phyloP scores from a whole-genome alignment of 805 yeast species.

The Pichia manshurica region DNA sequence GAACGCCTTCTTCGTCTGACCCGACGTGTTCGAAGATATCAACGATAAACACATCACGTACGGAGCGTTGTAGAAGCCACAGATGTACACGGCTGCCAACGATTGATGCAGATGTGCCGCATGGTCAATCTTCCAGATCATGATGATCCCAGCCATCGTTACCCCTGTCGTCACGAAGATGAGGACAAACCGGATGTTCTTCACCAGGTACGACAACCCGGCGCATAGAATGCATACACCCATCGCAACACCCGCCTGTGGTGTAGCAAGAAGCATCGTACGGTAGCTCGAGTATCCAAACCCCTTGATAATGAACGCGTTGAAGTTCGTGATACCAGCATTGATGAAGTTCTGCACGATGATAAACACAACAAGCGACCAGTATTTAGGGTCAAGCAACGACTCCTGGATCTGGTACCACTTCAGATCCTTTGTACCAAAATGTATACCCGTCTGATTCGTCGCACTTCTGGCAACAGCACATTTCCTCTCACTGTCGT shows the following conservation, averaged over 20 bases:
- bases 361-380: constrained; percentile 29
- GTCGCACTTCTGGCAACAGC: constrained; percentile 27
- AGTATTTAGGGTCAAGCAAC: constrained; percentile 33
- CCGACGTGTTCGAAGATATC: constrained; percentile 42
- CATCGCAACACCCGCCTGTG: constrained; percentile 23
- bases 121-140: constrained; percentile 7
- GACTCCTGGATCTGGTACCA: constrained; percentile 40
- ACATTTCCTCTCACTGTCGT: constrained; percentile 31
- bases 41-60: constrained; percentile 6
- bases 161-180: constrained; percentile 18
- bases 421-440: constrained; percentile 32
- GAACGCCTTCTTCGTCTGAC: constrained; percentile 55
- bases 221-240: constrained; percentile 25
- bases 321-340: constrained; percentile 51
- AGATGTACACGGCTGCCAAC: constrained; percentile 4
- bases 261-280: constrained; percentile 27
- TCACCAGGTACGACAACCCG: constrained; percentile 15
- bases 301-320: constrained; percentile 40
- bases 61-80: constrained; percentile 7
- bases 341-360: constrained; percentile 45
- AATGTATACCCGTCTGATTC: constrained; percentile 36
- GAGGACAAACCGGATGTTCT: constrained; percentile 22
- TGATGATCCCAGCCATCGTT: constrained; percentile 6
- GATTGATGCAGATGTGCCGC: background rate
- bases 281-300: constrained; percentile 23